These are phyloP conservation scores for Marasmius sp. DNA, from an alignment of 1,284 basidiomycete genomes.

Conservation along the genomic window DNA sequence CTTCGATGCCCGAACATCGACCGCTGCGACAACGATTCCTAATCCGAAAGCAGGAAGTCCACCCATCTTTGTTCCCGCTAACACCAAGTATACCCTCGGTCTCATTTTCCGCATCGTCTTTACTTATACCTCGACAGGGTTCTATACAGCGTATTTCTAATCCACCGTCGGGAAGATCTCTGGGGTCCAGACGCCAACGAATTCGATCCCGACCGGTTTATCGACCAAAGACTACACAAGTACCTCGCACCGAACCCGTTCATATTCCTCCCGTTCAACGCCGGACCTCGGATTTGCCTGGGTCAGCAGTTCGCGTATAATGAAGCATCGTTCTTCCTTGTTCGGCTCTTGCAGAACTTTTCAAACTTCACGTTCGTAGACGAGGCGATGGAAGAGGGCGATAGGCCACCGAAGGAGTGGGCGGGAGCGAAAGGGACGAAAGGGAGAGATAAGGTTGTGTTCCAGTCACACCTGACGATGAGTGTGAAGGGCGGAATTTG, in stretches of 20 bases:
- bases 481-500: slow-evolving; percentile 35
- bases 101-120: not conserved
- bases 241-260: slow-evolving; percentile 56
- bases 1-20: slow-evolving; percentile 20
- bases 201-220: slow-evolving; percentile 62
- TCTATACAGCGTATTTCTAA: slow-evolving; percentile 31
- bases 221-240: slow-evolving; percentile 50
- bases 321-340: slow-evolving; percentile 35
- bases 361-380: slow-evolving; percentile 41
- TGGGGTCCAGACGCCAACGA: slow-evolving; percentile 47
- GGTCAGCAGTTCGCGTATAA: not conserved
- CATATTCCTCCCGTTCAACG: slow-evolving; percentile 64
- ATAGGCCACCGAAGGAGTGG: slow-evolving; percentile 36
- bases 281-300: slow-evolving; percentile 37
- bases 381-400: slow-evolving; percentile 35
- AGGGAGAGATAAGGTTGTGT: slow-evolving; percentile 37
- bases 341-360: slow-evolving; percentile 47
- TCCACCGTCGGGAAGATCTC: slow-evolving; percentile 39
- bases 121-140: slow-evolving; percentile 15
- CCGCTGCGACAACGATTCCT: slow-evolving; percentile 24
- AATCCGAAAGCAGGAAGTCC: slow-evolving; percentile 19
- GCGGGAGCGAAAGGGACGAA: slow-evolving; percentile 27
- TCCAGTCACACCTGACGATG: slow-evolving; percentile 40
- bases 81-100: slow-evolving; percentile 20
- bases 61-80: slow-evolving; percentile 27